phyloP scores from a whole-genome alignment of 305 asterid species.

The Andrographis paniculata region DNA sequence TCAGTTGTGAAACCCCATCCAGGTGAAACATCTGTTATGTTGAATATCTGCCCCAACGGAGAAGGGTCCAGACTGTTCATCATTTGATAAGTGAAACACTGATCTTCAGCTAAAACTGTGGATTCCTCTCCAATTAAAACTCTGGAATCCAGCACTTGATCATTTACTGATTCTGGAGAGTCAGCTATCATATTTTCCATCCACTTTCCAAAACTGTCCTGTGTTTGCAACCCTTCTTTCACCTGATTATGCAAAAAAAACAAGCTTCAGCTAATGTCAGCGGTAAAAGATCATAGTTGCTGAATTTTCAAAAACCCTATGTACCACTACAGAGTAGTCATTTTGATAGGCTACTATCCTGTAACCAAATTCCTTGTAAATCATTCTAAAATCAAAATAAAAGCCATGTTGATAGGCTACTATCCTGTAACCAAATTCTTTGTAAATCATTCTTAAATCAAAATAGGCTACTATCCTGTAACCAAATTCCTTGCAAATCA shows the following conservation, averaged over 20 bases:
- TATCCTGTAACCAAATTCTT: constrained; percentile 34
- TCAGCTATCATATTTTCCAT: constrained; percentile 40
- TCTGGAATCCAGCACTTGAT: constrained; percentile 39
- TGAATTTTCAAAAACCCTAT: constrained; percentile 21
- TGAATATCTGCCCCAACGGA: constrained; percentile 41
- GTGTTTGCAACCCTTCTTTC: constrained; percentile 37
- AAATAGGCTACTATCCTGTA: constrained; percentile 41
- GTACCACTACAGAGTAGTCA: constrained; percentile 24
- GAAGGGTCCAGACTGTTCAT: constrained; percentile 26
- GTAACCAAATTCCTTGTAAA: constrained; percentile 32
- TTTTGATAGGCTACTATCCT: constrained; percentile 22
- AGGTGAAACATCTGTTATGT: constrained; percentile 73
- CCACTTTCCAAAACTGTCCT: constrained; percentile 60
- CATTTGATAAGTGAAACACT: constrained; percentile 34
- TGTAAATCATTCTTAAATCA: constrained; percentile 11
- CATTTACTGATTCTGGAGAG: constrained; percentile 49
- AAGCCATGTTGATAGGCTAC: constrained; percentile 26
- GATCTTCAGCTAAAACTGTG: constrained; percentile 32
- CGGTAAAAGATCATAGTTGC: constrained; percentile 28
- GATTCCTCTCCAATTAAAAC: constrained; percentile 34
- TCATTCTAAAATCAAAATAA: constrained; percentile 29
- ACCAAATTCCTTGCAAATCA: constrained; percentile 9
- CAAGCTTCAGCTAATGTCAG: constrained; percentile 22
- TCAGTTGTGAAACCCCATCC: constrained; percentile 70
- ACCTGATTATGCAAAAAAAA: constrained; percentile 20